A percentile compares a stretch with the other conserved stretches of the same genome.
Evolutionary conservation across 306 rosid species (phyloP).

Genomic region (Sphenostylis stenocarpa): DNA sequence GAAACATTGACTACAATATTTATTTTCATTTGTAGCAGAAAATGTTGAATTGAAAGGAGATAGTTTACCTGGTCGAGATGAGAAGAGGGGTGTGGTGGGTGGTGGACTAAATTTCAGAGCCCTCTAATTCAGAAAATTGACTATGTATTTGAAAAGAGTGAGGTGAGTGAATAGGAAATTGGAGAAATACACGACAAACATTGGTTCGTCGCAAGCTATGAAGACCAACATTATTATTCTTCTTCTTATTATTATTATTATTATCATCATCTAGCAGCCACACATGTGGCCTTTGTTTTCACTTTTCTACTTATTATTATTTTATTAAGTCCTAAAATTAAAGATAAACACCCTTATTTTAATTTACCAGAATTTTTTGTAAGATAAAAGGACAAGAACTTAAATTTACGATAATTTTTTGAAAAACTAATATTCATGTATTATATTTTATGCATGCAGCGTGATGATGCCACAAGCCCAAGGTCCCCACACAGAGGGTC

Average conservation of each 20-base stretch:
- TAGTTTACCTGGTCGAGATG: conserved; percentile 29
- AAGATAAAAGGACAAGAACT: no score
- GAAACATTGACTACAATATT: not conserved
- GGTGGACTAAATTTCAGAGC: conserved; percentile 29
- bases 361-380: no score
- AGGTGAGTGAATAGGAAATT: not conserved
- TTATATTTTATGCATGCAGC: not conserved
- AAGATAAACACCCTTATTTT: no score
- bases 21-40: not conserved
- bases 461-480: not conserved
- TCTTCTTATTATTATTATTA: no score
- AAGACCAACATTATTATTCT: conserved; percentile 32
- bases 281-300: not conserved
- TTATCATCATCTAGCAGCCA: not conserved
- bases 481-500: not conserved
- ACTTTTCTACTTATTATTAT: not conserved
- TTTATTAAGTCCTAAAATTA: no score
- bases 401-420: no score
- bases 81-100: conserved; percentile 30
- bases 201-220: not conserved
- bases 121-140: not conserved
- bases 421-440: not conserved
- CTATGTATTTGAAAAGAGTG: not conserved
- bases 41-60: not conserved
- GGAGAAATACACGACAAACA: conserved; percentile 12